Evolutionary conservation across 129 eudicot genomes (phyloP).

Genomic region (Tanacetum coccineum): DNA sequence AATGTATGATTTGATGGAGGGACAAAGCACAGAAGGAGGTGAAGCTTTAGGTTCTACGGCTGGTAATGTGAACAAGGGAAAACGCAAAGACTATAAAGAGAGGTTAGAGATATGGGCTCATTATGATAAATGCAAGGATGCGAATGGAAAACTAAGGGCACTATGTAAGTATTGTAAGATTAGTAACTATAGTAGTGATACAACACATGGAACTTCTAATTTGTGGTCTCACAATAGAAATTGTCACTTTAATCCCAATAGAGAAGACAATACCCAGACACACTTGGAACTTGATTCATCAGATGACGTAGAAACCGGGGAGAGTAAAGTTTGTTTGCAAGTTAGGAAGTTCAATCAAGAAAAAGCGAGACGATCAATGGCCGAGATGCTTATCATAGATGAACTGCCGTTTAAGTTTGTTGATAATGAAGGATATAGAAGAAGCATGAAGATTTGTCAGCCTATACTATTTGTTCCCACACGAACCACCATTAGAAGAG

Average conservation of each 20-base stretch:
- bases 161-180: no score
- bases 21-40: no score
- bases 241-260: background rate
- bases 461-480: background rate
- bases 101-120: constrained; percentile 12
- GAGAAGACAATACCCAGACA: background rate
- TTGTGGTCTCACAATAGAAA: background rate
- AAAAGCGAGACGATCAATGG: background rate
- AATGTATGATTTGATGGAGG: no score
- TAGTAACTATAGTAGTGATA: background rate
- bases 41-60: background rate
- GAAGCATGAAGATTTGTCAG: background rate
- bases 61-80: background rate
- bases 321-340: background rate
- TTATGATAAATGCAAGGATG: background rate
- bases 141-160: background rate
- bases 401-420: background rate
- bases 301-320: background rate
- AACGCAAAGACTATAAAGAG: background rate
- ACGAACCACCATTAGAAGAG: background rate
- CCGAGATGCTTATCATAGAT: background rate
- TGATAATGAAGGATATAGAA: background rate
- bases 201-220: background rate
- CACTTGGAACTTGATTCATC: background rate
- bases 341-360: background rate